phyloP scores from a whole-genome alignment of 2,329 filamentous ascomycete genomes.

The Macrophomina pseudophaseolina region DNA sequence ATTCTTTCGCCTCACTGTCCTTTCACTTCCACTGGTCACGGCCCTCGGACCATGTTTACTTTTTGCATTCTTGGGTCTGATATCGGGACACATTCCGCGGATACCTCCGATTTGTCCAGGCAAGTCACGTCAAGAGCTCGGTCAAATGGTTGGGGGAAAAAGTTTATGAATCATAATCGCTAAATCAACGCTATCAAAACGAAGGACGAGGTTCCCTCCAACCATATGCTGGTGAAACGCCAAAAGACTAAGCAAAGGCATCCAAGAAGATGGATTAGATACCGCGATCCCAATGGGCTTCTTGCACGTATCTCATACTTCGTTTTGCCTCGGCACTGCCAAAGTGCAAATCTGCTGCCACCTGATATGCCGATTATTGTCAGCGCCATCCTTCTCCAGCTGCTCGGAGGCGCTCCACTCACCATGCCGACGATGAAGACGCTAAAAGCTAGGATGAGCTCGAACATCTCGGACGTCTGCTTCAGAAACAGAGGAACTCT shows the following conservation, averaged over 20 bases:
- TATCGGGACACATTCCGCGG: neutral
- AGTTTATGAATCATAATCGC: neutral
- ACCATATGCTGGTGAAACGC: neutral
- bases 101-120: neutral
- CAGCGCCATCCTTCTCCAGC: too few relatives aligned
- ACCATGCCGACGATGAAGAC: slow-evolving; percentile 23
- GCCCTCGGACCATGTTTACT: neutral
- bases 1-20: neutral
- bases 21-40: neutral
- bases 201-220: neutral
- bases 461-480: slow-evolving; percentile 27
- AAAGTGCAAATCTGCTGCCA: slow-evolving; percentile 23
- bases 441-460: slow-evolving; percentile 25
- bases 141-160: neutral
- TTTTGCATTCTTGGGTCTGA: neutral
- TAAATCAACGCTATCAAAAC: neutral
- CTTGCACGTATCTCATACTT: slow-evolving; percentile 11
- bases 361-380: too few relatives aligned
- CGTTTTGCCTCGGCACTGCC: slow-evolving; percentile 21
- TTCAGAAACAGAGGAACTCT: slow-evolving; percentile 11
- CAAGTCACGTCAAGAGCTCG: neutral
- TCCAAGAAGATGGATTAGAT: neutral
- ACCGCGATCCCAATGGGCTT: slow-evolving; percentile 1
- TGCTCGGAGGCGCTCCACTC: too few relatives aligned
- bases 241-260: neutral